A percentile compares a stretch with the other conserved stretches of the same genome.
These are phyloP conservation scores for Xylaria telfairii DNA, from an alignment of 495 filamentous ascomycete genomes.

Conservation along the genomic window DNA sequence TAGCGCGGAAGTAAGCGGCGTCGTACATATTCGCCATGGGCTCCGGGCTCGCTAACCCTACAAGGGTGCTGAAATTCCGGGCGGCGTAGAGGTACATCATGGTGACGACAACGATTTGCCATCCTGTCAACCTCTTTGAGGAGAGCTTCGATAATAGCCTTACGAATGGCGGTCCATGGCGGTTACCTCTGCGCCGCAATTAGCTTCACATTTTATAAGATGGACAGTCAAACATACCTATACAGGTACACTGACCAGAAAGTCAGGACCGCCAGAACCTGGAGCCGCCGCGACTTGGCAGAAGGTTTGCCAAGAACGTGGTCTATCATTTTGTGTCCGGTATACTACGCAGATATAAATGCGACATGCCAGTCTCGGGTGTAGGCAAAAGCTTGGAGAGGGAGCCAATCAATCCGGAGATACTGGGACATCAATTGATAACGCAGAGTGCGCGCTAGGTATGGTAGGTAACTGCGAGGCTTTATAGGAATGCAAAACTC, in stretches of 20 bases:
- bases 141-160: constrained; percentile 75
- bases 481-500: constrained; percentile 2
- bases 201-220: constrained; percentile 18
- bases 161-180: constrained; percentile 82
- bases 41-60: constrained; percentile 90
- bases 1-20: constrained; percentile 93
- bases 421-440: neutral
- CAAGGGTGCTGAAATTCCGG: constrained; percentile 90
- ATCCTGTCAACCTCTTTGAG: constrained; percentile 70
- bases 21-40: constrained; percentile 94
- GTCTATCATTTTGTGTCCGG: constrained; percentile 60
- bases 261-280: constrained; percentile 86
- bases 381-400: neutral
- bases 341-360: neutral
- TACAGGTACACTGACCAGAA: constrained; percentile 90
- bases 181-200: constrained; percentile 68
- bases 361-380: constrained; percentile 10
- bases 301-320: constrained; percentile 93
- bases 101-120: constrained; percentile 88
- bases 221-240: constrained; percentile 52
- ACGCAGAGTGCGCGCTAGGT: neutral
- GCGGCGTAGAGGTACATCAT: constrained; percentile 90
- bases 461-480: neutral
- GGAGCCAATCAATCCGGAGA: neutral
- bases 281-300: constrained; percentile 86